Percentiles rank a stretch among this genome's conserved stretches.
Evolutionary conservation across 805 yeast genomes (phyloP).

Genomic region (Candida mattraensis): DNA sequence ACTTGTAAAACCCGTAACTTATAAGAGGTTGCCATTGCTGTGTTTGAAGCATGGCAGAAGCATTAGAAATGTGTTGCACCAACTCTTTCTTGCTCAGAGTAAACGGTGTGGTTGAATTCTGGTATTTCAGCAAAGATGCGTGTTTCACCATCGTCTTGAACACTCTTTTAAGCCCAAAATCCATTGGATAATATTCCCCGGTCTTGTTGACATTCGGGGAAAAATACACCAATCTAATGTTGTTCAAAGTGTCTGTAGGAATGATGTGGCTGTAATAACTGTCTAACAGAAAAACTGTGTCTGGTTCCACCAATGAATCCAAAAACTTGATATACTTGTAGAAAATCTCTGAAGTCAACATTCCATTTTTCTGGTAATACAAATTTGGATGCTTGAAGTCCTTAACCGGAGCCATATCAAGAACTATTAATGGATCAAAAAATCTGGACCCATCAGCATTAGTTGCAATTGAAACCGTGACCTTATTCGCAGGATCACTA

Average conservation of each 20-base stretch:
- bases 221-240: slow-evolving; percentile 34
- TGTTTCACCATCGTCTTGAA: slow-evolving; percentile 33
- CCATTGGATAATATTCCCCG: slow-evolving; percentile 31
- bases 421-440: slow-evolving; percentile 31
- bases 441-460: slow-evolving; percentile 32
- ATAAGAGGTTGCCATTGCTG: slow-evolving; percentile 15
- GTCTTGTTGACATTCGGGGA: slow-evolving; percentile 18
- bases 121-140: slow-evolving; percentile 17
- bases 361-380: slow-evolving; percentile 24
- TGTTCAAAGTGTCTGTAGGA: slow-evolving; percentile 29
- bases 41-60: slow-evolving; percentile 17
- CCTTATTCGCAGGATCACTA: slow-evolving; percentile 17
- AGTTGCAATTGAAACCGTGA: slow-evolving; percentile 28
- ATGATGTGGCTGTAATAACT: slow-evolving; percentile 37
- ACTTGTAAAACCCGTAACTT: slow-evolving; percentile 23
- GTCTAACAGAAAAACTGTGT: slow-evolving; percentile 33
- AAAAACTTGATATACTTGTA: slow-evolving; percentile 24
- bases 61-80: slow-evolving; percentile 23
- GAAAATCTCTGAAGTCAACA: slow-evolving; percentile 29
- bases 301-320: slow-evolving; percentile 12
- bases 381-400: slow-evolving; percentile 14
- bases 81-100: slow-evolving; percentile 21
- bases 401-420: slow-evolving; percentile 18
- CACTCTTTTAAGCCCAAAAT: slow-evolving; percentile 34
- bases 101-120: slow-evolving; percentile 5